phyloP scores from a whole-genome alignment of 192 early-diverging fungal species.

The Backusella westeae region DNA sequence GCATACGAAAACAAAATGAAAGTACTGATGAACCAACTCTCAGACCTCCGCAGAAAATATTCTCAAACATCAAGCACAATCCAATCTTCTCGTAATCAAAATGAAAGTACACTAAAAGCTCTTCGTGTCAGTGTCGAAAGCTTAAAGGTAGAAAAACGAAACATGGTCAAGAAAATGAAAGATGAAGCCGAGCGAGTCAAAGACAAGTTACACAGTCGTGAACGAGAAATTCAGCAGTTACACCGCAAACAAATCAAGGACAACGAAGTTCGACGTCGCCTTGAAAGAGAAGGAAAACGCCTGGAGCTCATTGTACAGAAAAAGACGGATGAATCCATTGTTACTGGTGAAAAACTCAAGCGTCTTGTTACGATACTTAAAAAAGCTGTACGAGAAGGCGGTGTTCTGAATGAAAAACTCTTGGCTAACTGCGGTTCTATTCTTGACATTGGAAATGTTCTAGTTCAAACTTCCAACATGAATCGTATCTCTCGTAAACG shows the following conservation, averaged over 20 bases:
- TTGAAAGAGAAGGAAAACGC: conserved; percentile 49
- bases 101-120: conserved; percentile 60
- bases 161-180: conserved; percentile 73
- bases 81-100: conserved; percentile 43
- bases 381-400: conserved; percentile 29
- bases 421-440: conserved; percentile 29
- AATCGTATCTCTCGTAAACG: conserved; percentile 7
- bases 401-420: conserved; percentile 21
- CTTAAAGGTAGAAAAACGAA: conserved; percentile 70
- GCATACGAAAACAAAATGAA: conserved; percentile 60
- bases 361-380: conserved; percentile 47
- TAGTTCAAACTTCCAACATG: conserved; percentile 19
- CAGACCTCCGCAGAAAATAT: conserved; percentile 52
- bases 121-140: conserved; percentile 64
- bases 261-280: conserved; percentile 41
- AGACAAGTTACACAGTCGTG: conserved; percentile 52
- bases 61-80: conserved; percentile 49
- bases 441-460: conserved; percentile 16
- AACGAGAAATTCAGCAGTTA: conserved; percentile 58
- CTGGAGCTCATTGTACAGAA: conserved; percentile 55
- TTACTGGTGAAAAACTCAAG: conserved; percentile 37
- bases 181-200: conserved; percentile 61
- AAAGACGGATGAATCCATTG: conserved; percentile 49
- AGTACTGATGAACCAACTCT: conserved; percentile 47
- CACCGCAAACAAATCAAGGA: conserved; percentile 50